Evolutionary conservation across 1,284 basidiomycete genomes (phyloP).

Genomic region (Naganishia sp.): DNA sequence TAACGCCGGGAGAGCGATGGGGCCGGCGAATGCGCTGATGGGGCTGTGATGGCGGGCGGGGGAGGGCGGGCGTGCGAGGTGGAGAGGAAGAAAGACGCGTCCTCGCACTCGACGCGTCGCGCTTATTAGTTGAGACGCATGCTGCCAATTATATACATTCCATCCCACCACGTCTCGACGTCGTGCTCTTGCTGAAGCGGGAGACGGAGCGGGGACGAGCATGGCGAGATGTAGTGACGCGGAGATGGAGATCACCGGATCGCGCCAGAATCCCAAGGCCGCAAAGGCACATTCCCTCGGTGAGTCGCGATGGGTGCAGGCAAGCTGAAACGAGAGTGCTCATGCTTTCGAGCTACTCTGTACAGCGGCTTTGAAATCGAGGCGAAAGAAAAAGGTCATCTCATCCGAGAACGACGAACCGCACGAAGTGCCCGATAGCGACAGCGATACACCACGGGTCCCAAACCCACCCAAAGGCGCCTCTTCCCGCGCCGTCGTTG

Average conservation of each 20-base stretch:
- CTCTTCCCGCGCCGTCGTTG: constrained; percentile 7
- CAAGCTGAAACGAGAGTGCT: not conserved
- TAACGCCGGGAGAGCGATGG: not conserved
- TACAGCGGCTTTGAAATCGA: constrained; percentile 12
- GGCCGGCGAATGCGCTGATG: not conserved
- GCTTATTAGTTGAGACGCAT: not conserved
- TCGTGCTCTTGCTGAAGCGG: not conserved
- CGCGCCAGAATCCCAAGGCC: constrained; percentile 13
- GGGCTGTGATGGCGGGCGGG: not conserved
- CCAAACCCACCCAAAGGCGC: not conserved
- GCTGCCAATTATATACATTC: not conserved
- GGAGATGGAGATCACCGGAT: constrained; percentile 25
- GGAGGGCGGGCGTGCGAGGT: not conserved
- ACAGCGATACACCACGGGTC: not conserved
- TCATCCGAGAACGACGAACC: constrained; percentile 7
- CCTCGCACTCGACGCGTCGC: not conserved
- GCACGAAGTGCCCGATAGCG: constrained; percentile 18
- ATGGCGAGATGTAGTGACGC: constrained; percentile 6
- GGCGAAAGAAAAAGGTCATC: constrained; percentile 9
- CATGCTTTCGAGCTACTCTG: not conserved
- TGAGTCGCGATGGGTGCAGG: not conserved
- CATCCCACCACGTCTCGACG: not conserved
- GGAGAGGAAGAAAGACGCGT: not conserved
- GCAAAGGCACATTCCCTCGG: constrained; percentile 4
- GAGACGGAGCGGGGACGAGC: not conserved